phyloP scores from a whole-genome alignment of 192 early-diverging fungal species.

The Backusella tuberculispora region DNA sequence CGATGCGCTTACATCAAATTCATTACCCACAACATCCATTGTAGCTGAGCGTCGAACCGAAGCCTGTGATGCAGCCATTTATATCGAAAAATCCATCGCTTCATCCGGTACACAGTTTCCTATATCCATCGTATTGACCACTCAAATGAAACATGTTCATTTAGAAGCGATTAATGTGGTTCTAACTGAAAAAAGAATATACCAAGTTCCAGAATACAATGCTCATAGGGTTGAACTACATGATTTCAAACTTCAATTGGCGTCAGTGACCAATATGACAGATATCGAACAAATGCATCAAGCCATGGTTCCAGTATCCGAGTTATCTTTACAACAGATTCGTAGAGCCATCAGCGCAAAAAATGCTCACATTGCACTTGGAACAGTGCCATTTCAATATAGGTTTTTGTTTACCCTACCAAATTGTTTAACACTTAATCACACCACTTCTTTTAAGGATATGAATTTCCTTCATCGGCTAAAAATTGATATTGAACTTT shows the following conservation, averaged over 20 bases:
- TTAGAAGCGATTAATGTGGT: conserved; percentile 32
- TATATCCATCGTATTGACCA: conserved; percentile 24
- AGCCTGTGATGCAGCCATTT: conserved; percentile 29
- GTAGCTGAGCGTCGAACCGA: conserved; percentile 24
- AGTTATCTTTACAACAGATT: conserved; percentile 8
- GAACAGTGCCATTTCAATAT: conserved; percentile 21
- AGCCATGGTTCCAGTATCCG: neutral
- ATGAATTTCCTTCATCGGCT: conserved; percentile 35
- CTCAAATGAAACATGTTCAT: conserved; percentile 25
- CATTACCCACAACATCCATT: conserved; percentile 28
- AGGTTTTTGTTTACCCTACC: conserved; percentile 38
- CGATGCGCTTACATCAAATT: conserved; percentile 22
- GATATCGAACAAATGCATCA: neutral
- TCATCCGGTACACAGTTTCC: conserved; percentile 39
- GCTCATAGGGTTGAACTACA: conserved; percentile 27
- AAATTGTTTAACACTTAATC: conserved; percentile 36
- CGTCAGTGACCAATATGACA: conserved; percentile 16
- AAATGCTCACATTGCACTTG: conserved; percentile 30
- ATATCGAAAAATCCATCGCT: conserved; percentile 35
- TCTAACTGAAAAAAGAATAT: conserved; percentile 32
- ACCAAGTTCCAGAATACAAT: conserved; percentile 37
- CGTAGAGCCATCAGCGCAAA: conserved; percentile 22
- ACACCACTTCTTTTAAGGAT: conserved; percentile 34
- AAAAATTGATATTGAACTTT: conserved; percentile 34
- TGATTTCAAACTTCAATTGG: conserved; percentile 25